These are phyloP conservation scores for Myrica gale DNA, from an alignment of 306 rosid species.

Conservation along the genomic window DNA sequence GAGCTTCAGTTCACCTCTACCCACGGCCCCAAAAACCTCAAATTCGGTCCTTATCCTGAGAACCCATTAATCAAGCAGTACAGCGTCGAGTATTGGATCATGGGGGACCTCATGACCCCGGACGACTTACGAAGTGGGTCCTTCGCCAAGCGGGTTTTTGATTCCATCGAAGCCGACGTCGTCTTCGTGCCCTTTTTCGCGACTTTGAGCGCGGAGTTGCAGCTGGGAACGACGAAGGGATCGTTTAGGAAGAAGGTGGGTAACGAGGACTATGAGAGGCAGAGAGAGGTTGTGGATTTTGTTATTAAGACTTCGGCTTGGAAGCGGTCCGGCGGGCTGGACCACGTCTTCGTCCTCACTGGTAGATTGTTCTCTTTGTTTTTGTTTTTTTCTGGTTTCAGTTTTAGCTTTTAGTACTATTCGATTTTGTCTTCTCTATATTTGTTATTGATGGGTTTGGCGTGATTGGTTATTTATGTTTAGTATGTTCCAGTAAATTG, in stretches of 20 bases:
- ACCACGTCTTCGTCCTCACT: slow-evolving; percentile 88
- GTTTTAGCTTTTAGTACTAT: too few species aligned
- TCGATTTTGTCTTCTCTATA: too few species aligned
- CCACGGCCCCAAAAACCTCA: slow-evolving; percentile 20
- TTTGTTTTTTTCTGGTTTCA: neutral
- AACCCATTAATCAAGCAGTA: slow-evolving; percentile 89
- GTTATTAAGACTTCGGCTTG: slow-evolving; percentile 64
- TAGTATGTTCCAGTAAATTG: too few species aligned
- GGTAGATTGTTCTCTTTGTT: slow-evolving; percentile 55
- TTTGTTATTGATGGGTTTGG: too few species aligned
- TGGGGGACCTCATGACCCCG: slow-evolving; percentile 80
- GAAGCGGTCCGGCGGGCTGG: slow-evolving; percentile 86
- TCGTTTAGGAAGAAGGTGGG: slow-evolving; percentile 69
- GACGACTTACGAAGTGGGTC: slow-evolving; percentile 44
- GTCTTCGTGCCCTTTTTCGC: slow-evolving; percentile 85
- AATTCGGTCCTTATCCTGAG: slow-evolving; percentile 70
- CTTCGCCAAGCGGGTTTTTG: slow-evolving; percentile 58
- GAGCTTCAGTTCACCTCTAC: slow-evolving; percentile 36
- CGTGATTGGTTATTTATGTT: too few species aligned
- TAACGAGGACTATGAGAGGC: slow-evolving; percentile 74
- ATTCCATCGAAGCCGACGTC: slow-evolving; percentile 43
- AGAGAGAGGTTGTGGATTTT: slow-evolving; percentile 66
- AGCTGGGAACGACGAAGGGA: slow-evolving; percentile 68
- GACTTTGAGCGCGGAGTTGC: slow-evolving; percentile 81
- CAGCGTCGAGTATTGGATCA: slow-evolving; percentile 92